Base-by-base conservation (phyloP, 2,329 filamentous ascomycete genomes). In the Aaosphaeria pasadenensis region DNA sequence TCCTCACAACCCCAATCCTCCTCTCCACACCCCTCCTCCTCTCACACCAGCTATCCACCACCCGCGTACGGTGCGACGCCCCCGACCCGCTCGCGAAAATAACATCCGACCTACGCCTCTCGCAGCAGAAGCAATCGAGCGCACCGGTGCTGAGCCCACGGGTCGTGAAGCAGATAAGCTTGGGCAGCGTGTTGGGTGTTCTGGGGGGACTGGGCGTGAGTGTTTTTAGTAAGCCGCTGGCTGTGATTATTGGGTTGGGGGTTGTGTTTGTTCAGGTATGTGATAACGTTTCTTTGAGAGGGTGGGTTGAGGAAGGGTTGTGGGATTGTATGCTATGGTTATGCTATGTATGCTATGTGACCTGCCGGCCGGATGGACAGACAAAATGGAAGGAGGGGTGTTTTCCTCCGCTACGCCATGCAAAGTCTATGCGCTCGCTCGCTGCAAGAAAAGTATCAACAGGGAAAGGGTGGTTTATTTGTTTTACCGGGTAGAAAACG, bases 171-270 rank as follows among this genome's bases (percentile, higher is more conserved):
- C 75, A 79, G 55, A 58, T 78, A 41, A 75, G 71, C 44, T 57
- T 71, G 46, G 76, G 76, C 4, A 77, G 74, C 49, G 74, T 78
- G 50, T 53, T 74, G 30, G 76, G 64, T 4, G 56, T 69, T 31
- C 39, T 70, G 7, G 71, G 78, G 3, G 87, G 87, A 1, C 59
- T 91, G 31, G 71, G 85, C 0, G 77, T 91, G 29, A 83, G 84
- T 49, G 74, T 86, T 11, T 89, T 91, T 66, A 89, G 86, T 6
- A 83, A 82, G 62, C 82, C 85, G 1, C 72, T 91, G 42, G 85
- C 86, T 1, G 60, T 91, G 11, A 66, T 91, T 17, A 71, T 87
- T 17, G 87, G 87, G 0, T 61, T 89, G 9, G 69, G 84, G 7
- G 79, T 88, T 28, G 73, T 88, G 11, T 75, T 81, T 30, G 62